phyloP scores from a whole-genome alignment of 441 rosid genomes.

The Gossypium lobatum region DNA sequence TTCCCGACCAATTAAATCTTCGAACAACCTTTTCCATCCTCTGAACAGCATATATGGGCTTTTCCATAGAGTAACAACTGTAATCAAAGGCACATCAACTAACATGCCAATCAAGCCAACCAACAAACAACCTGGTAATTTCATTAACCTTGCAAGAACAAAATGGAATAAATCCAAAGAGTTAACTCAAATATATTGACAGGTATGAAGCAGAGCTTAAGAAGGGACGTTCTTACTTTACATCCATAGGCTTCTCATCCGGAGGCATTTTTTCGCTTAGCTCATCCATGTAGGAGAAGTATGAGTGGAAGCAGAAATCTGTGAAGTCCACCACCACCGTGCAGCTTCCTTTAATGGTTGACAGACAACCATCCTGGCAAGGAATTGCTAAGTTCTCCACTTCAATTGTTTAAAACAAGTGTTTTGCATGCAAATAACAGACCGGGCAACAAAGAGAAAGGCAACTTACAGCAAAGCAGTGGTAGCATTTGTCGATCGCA shows the following conservation, averaged over 20 bases:
- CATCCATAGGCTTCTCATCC: constrained; percentile 51
- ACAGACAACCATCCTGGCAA: constrained; percentile 58
- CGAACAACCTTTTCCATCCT: constrained; percentile 88
- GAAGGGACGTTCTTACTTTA: constrained; percentile 34
- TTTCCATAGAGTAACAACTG: constrained; percentile 68
- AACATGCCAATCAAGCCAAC: constrained; percentile 56
- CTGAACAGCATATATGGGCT: constrained; percentile 74
- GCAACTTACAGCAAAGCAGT: constrained; percentile 56
- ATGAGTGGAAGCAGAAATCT: constrained; percentile 88
- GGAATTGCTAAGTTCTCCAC: not conserved
- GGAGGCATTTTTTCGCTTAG: constrained; percentile 45
- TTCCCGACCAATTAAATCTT: constrained; percentile 84
- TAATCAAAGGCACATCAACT: constrained; percentile 52
- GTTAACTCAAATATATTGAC: not conserved
- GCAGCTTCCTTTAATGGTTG: constrained; percentile 65
- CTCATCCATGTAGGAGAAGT: constrained; percentile 86
- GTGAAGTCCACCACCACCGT: constrained; percentile 58
- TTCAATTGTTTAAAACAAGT: not conserved
- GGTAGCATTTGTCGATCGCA: constrained; percentile 57
- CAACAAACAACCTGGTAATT: constrained; percentile 57
- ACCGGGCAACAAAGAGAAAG: not conserved
- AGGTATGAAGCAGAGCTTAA: not conserved
- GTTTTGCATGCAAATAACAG: not conserved
- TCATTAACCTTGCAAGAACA: constrained; percentile 40
- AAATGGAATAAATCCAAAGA: not conserved